A percentile compares a stretch with the other conserved stretches of the same genome.
These are phyloP conservation scores for Aciculosporium take DNA, from an alignment of 2,329 filamentous ascomycete species.

Conservation along the genomic window DNA sequence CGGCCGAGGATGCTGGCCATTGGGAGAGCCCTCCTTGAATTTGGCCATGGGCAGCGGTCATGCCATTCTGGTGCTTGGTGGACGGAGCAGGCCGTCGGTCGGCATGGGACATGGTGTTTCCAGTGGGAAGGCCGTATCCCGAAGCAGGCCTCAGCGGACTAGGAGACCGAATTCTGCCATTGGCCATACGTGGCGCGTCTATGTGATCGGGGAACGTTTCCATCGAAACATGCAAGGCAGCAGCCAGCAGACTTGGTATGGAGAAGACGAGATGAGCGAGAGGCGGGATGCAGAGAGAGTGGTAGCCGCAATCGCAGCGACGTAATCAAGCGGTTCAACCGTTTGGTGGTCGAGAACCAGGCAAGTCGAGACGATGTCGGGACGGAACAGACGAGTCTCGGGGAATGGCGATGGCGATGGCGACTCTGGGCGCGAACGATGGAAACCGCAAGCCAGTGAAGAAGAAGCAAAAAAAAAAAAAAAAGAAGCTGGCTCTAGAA, in stretches of 20 bases:
- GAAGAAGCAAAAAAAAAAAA: neutral
- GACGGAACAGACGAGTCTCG: no score
- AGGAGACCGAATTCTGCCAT: slow-evolving; percentile 13
- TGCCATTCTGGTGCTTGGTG: slow-evolving; percentile 2
- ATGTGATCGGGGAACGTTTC: slow-evolving; percentile 46
- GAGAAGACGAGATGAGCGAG: neutral
- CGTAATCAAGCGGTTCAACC: no score
- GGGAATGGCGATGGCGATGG: neutral
- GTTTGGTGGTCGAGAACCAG: no score
- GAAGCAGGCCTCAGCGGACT: slow-evolving; percentile 15
- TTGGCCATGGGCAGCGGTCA: neutral
- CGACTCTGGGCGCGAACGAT: neutral
- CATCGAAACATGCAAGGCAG: slow-evolving; percentile 17
- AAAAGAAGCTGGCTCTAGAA: neutral
- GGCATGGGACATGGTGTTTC: slow-evolving; percentile 12
- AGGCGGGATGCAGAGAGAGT: neutral
- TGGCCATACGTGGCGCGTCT: slow-evolving; percentile 24
- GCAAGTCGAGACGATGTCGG: no score
- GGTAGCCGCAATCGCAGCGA: neutral
- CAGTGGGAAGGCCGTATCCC: slow-evolving; percentile 13
- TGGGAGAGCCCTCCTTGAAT: slow-evolving; percentile 1
- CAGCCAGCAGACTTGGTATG: neutral
- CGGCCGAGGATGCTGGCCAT: slow-evolving; percentile 17
- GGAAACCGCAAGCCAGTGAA: neutral
- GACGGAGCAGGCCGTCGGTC: slow-evolving; percentile 8